A percentile compares a stretch with the other conserved stretches of the same genome.
Evolutionary conservation across 2,329 filamentous ascomycete species (phyloP).

Genomic region (Malbranchea zuffiana): DNA sequence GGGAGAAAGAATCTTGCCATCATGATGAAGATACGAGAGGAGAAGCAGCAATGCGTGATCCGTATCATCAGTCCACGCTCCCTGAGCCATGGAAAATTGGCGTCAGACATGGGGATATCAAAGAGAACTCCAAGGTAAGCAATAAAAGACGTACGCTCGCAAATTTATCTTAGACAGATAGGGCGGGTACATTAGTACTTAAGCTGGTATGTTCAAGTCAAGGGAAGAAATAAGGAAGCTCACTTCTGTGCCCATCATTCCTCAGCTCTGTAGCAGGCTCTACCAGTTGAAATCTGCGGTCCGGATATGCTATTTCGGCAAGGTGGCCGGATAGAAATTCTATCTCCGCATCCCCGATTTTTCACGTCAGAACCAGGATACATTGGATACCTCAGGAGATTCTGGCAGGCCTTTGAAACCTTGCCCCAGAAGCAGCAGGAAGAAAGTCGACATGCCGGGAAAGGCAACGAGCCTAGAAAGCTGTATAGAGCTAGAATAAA

Average conservation of each 20-base stretch:
- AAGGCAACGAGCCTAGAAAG: too few relatives aligned
- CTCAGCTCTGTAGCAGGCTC: constrained; percentile 14
- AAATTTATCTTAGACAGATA: constrained; percentile 25
- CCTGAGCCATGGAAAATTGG: constrained; percentile 12
- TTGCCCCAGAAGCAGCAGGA: too few relatives aligned
- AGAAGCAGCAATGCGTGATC: constrained; percentile 43
- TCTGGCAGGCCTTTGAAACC: too few relatives aligned
- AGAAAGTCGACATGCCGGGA: too few relatives aligned
- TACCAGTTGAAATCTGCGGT: constrained; percentile 13
- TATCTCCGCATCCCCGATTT: constrained; percentile 6
- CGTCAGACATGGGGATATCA: neutral
- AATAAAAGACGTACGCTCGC: constrained; percentile 12
- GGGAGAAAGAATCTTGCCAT: constrained; percentile 29
- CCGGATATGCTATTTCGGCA: constrained; percentile 13
- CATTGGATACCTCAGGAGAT: too few relatives aligned
- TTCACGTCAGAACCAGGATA: neutral
- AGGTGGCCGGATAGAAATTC: constrained; percentile 14
- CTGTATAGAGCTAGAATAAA: too few relatives aligned
- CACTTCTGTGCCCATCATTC: constrained; percentile 16
- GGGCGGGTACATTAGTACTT: neutral
- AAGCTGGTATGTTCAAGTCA: neutral
- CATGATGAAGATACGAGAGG: constrained; percentile 39
- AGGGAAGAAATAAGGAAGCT: neutral
- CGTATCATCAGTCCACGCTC: constrained; percentile 47
- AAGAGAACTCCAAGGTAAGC: too few relatives aligned